These are phyloP conservation scores for Trichophyton mentagrophytes DNA, from an alignment of 2,329 filamentous ascomycete genomes.

Conservation along the genomic window DNA sequence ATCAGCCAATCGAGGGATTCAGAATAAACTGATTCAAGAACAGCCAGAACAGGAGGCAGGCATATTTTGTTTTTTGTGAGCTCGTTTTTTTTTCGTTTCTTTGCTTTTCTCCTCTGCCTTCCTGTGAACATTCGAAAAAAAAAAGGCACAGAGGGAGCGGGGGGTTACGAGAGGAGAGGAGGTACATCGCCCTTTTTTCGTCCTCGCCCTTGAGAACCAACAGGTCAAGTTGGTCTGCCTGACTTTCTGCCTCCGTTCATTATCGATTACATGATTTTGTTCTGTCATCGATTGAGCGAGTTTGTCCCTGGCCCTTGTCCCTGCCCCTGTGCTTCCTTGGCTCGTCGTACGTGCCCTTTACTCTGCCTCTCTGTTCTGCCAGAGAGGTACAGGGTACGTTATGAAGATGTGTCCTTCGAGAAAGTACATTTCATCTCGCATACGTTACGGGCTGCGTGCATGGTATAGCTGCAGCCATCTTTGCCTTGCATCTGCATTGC, in stretches of 20 bases:
- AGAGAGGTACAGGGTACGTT: not conserved
- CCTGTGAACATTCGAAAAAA: not conserved
- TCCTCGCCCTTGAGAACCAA: not conserved
- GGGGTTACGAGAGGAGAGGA: not conserved
- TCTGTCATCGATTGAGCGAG: not conserved
- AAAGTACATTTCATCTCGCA: slow-evolving; percentile 2
- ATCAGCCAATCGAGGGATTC: not conserved
- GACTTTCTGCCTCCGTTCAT: not conserved
- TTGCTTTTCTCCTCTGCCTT: not conserved
- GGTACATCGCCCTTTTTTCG: not conserved
- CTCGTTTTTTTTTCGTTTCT: not conserved
- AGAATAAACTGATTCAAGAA: not conserved
- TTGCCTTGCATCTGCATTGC: slow-evolving; percentile 2
- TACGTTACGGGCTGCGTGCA: slow-evolving; percentile 1
- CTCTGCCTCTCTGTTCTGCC: not conserved
- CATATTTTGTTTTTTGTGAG: not conserved
- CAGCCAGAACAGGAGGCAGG: not conserved
- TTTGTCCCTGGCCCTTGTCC: not conserved
- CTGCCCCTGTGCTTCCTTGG: not conserved
- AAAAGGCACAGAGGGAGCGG: not conserved
- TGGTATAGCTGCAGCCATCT: slow-evolving; percentile 1
- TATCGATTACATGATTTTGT: not conserved
- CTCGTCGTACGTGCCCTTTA: not conserved
- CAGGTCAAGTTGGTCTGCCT: not conserved
- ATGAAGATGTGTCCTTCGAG: not conserved